Conservation (phyloP, 2,329 filamentous ascomycete genomes). For the Xylariaceae sp. region DNA sequence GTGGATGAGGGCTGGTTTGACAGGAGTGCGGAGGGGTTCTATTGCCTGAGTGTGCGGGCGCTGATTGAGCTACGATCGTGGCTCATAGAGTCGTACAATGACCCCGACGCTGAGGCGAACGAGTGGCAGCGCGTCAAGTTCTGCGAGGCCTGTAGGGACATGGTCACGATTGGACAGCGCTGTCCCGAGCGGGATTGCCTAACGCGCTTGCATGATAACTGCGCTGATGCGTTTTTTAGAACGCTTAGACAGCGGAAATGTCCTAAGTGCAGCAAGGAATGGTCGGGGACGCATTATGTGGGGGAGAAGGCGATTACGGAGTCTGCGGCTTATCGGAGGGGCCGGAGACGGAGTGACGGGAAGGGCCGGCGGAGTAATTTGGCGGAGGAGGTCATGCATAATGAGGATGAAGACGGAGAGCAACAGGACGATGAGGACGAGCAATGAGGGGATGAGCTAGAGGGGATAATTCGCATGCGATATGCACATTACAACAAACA, state of each 20-base stretch:
- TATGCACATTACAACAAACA: background rate
- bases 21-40: slow-evolving; percentile 65
- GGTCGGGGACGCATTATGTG: slow-evolving; percentile 47
- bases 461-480: background rate
- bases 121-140: slow-evolving; percentile 74
- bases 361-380: slow-evolving; percentile 33
- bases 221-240: slow-evolving; percentile 67
- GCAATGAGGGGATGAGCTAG: slow-evolving; percentile 14
- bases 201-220: slow-evolving; percentile 71
- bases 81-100: slow-evolving; percentile 87
- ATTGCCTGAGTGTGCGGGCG: slow-evolving; percentile 67
- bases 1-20: slow-evolving; percentile 82
- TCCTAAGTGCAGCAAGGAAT: slow-evolving; percentile 52
- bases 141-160: slow-evolving; percentile 83
- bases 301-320: slow-evolving; percentile 54
- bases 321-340: slow-evolving; percentile 45
- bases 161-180: slow-evolving; percentile 78
- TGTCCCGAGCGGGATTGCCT: slow-evolving; percentile 65
- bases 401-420: slow-evolving; percentile 28
- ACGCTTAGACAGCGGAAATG: slow-evolving; percentile 58
- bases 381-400: slow-evolving; percentile 33
- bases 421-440: slow-evolving; percentile 29
- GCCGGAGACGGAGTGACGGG: slow-evolving; percentile 35
- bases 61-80: slow-evolving; percentile 81
- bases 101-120: slow-evolving; percentile 53